Base-by-base conservation (phyloP, 805 yeast genomes). In the Priceomyces fermenticarens region DNA sequence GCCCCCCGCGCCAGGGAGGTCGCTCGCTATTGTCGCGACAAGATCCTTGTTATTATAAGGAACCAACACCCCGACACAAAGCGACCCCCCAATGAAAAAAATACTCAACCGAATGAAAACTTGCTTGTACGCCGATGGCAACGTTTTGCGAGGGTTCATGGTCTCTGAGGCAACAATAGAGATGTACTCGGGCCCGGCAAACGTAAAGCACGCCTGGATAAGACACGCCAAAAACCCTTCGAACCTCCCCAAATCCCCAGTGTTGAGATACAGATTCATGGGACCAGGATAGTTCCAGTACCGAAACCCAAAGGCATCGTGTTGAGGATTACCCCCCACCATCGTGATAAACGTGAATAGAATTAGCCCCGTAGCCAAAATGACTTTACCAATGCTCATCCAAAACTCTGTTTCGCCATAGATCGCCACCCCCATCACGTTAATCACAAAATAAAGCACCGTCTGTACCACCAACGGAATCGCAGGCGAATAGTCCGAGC, bases 111-210 rank as follows among this genome's bases (percentile, higher is more conserved):
- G 73, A 53, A 73, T 72, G 45, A 86, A 80, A 12, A 88, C 88
- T 41, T 83, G 84, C 48, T 78, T 82, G 67, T 82, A 86, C 0
- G 95, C 96, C 26, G 72, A 73, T n/a, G 93, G 89, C 56, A 88
- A 65, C 4, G 80, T 80, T 40, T 75, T 75, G 39, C 91, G 73
- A 8, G 95, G 95, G 49, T 80, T 70, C 27, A 74, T 66, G 2
- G 87, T 80, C 58, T 88, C 96, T 35, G 95, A 88, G 2, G 95
- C 95, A 27, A 87, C 80, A 85, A 85, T 82, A 1, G 91, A 75
- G 28, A 88, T 77, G 52, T 85, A 85, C 60, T 88, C 96, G 2
- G 96, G 95, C 0, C 95, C 96, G 3, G 87, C 87, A 48, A 85
- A 80, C 12, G 93, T 84, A 58, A 83, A 88, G 23, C 85, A 70